A percentile compares a stretch with the other conserved stretches of the same genome.
Evolutionary conservation across 2,329 filamentous ascomycete genomes (phyloP).

Genomic region (Colletotrichum sojae): DNA sequence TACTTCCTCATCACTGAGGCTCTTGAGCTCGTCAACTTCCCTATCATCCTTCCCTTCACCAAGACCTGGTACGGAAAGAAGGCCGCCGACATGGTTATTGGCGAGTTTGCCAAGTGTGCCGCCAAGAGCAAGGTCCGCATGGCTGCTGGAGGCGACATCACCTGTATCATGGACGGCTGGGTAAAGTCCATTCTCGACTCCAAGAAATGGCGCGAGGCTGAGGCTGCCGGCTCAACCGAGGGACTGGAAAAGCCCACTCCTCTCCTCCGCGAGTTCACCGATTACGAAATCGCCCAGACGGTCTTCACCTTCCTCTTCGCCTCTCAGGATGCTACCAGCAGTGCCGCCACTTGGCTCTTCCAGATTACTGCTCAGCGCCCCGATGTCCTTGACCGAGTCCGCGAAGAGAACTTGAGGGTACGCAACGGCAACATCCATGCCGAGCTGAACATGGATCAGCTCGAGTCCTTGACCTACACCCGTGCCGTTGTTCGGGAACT

Average conservation of each 20-base stretch:
- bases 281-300: constrained; percentile 93
- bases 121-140: constrained; percentile 95
- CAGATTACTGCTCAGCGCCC: constrained; percentile 94
- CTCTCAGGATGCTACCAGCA: constrained; percentile 96
- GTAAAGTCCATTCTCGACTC: constrained; percentile 90
- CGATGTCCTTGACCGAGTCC: constrained; percentile 90
- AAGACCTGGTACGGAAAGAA: constrained; percentile 98
- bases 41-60: constrained; percentile 94
- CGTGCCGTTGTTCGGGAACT: constrained; percentile 92
- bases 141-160: constrained; percentile 86
- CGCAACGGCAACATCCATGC: constrained; percentile 82
- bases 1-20: constrained; percentile 98
- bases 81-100: constrained; percentile 91
- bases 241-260: constrained; percentile 84
- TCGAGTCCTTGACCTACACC: constrained; percentile 92
- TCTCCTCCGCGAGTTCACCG: constrained; percentile 87
- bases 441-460: constrained; percentile 83
- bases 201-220: constrained; percentile 82
- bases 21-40: constrained; percentile 97
- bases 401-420: constrained; percentile 87
- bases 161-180: constrained; percentile 97
- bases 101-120: constrained; percentile 91
- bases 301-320: constrained; percentile 97
- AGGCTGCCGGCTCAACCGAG: constrained; percentile 79
- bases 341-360: constrained; percentile 94